Conservation (phyloP, 1,284 basidiomycete species). For the Heterobasidion irregulare region DNA sequence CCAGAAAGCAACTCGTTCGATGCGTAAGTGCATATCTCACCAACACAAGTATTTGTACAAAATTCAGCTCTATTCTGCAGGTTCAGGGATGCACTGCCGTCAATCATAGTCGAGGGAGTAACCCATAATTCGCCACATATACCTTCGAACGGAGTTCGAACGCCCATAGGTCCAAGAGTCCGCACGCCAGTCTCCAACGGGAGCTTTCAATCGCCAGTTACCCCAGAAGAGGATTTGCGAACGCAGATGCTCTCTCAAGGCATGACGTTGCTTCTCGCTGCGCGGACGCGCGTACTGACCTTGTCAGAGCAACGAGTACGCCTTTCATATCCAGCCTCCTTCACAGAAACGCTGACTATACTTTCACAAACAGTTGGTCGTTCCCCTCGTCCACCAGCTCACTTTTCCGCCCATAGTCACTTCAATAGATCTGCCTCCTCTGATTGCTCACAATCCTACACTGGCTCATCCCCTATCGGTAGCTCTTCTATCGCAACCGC, state of each 20-base stretch:
- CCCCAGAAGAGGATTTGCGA: constrained; percentile 27
- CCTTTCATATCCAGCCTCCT: constrained; percentile 9
- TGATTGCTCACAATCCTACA: constrained; percentile 59
- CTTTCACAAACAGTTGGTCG: constrained; percentile 20
- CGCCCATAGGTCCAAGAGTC: background rate
- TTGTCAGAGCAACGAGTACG: constrained; percentile 65
- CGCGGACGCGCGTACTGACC: constrained; percentile 59
- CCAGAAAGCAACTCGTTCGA: constrained; percentile 33
- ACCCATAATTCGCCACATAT: background rate
- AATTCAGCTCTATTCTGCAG: constrained; percentile 4
- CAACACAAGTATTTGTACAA: background rate
- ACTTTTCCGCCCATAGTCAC: constrained; percentile 54
- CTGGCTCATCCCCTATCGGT: constrained; percentile 58
- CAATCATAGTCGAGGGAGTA: background rate
- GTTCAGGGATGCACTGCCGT: constrained; percentile 25
- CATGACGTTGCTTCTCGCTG: constrained; percentile 56
- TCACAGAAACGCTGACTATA: background rate
- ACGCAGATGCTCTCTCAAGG: constrained; percentile 37
- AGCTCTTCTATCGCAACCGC: constrained; percentile 34
- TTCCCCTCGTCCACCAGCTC: constrained; percentile 32
- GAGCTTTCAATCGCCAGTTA: constrained; percentile 1
- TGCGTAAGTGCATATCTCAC: constrained; percentile 11
- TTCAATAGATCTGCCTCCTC: constrained; percentile 53
- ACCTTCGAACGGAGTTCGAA: background rate
- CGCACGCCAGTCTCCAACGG: background rate